Evolutionary conservation across 345 rosid species (phyloP), one percentile per base, ranked within the genome.

Genomic region (Brassica cretica): DNA sequence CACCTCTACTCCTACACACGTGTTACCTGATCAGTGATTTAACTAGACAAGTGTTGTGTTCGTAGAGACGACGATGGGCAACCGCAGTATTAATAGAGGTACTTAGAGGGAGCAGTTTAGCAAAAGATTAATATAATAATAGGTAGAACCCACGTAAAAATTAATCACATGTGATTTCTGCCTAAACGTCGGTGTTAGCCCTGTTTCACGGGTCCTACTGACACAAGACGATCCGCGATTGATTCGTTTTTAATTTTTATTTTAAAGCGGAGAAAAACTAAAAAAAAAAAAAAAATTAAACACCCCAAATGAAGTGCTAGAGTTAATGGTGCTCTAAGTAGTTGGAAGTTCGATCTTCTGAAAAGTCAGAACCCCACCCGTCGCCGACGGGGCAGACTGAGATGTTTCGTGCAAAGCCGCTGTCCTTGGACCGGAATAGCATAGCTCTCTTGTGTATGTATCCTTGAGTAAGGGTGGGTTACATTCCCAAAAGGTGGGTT

Each of bases 41-140:
- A 1, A 32, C 0, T 30, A 2, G 18, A 72, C 73, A 78, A 73
- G 77, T 78, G 82, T 78, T 77, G 21, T 32, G 60, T 2, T 66
- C 58, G 4, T 3, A 72, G 77, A 66, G 82, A 78, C 73, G 82
- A 78, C 73, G 77, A 72, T 29, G 21, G 18, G 77, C 24, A 21
- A 21, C 24, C 24, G 24, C 24, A 21, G 24, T 2, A 21, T 21
- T 21, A 21, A 21, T 21, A 21, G 24, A 21, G 24, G 24, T 21
- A 21, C 24, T 21, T 21, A 21, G 24, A 21, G 24, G 24, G 24
- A 21, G 24, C 24, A 21, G 24, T 21, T 21, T 21, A 21, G 24
- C 24, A 21, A 21, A 21, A 21, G 2, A 21, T 21, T 21, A 21
- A 21, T 21, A 21, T 21, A 21, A 21, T 21, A 21, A 21, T 21